Evolutionary conservation across 805 yeast species (phyloP).

Genomic region (Metschnikowia cerradonensis): DNA sequence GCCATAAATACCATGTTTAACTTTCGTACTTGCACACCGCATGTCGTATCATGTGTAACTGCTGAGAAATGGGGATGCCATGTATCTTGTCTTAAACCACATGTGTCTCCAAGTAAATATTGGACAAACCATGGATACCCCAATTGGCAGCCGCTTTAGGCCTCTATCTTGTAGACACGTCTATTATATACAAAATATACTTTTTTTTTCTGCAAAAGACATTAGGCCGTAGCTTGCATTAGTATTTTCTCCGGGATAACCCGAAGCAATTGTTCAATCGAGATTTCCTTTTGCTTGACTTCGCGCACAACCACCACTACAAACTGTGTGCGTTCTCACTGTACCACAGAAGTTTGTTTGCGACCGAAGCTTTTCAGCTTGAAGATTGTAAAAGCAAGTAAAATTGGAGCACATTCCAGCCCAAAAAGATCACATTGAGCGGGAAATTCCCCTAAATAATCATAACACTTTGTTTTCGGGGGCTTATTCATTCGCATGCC

Average conservation of each 20-base stretch:
- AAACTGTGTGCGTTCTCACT: neutral
- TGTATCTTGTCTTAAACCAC: neutral
- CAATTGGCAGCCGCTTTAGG: neutral
- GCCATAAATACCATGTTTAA: neutral
- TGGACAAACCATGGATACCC: neutral
- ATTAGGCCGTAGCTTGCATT: neutral
- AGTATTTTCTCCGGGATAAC: neutral
- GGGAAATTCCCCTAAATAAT: too few relatives aligned
- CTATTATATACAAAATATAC: too few relatives aligned
- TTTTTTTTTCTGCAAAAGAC: neutral
- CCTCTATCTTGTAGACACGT: too few relatives aligned
- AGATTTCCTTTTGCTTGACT: neutral
- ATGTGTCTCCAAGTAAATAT: neutral
- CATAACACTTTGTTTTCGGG: neutral
- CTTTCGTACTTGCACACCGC: neutral
- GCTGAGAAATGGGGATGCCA: neutral
- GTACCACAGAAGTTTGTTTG: neutral
- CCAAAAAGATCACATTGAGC: too few relatives aligned
- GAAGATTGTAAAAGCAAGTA: too few relatives aligned
- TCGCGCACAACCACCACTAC: constrained; percentile 1
- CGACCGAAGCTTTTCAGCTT: neutral
- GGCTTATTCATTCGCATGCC: neutral
- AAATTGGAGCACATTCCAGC: too few relatives aligned
- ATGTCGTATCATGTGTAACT: neutral
- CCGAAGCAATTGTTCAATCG: neutral